Conservation (phyloP, 345 rosid genomes). For the Aquilaria sinensis region DNA sequence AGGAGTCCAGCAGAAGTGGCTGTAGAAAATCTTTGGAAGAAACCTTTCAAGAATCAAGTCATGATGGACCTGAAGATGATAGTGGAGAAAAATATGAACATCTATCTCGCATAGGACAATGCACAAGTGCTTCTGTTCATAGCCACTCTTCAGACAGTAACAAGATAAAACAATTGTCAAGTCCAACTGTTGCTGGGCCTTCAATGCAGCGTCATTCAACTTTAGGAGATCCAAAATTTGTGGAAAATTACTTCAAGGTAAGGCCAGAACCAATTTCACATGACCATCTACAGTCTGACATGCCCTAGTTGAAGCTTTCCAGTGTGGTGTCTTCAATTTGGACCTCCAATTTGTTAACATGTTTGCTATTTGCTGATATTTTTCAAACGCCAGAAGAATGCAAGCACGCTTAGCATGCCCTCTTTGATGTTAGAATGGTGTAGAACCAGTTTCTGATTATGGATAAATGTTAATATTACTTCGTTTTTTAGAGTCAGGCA, state of each 20-base stretch:
- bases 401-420: too few species aligned
- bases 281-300: neutral
- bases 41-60: slow-evolving; percentile 23
- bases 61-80: slow-evolving; percentile 23
- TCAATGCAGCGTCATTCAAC: slow-evolving; percentile 54
- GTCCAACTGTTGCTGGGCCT: slow-evolving; percentile 28
- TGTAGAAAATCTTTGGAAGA: slow-evolving; percentile 23
- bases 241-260: slow-evolving; percentile 94
- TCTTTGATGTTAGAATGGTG: too few species aligned
- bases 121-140: slow-evolving; percentile 25
- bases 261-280: neutral
- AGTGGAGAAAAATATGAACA: slow-evolving; percentile 21
- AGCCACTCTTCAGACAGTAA: slow-evolving; percentile 23
- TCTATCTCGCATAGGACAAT: slow-evolving; percentile 20
- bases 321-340: slow-evolving; percentile 1
- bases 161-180: slow-evolving; percentile 21
- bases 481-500: too few species aligned
- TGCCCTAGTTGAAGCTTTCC: neutral
- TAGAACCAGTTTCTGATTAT: too few species aligned
- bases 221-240: slow-evolving; percentile 81
- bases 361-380: too few species aligned
- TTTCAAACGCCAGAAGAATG: too few species aligned
- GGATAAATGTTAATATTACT: too few species aligned
- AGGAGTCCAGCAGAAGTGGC: slow-evolving; percentile 21
- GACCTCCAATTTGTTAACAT: neutral